These are phyloP conservation scores for Rhodotorula mucilaginosa DNA, from an alignment of 1,284 basidiomycete species.

Conservation along the genomic window DNA sequence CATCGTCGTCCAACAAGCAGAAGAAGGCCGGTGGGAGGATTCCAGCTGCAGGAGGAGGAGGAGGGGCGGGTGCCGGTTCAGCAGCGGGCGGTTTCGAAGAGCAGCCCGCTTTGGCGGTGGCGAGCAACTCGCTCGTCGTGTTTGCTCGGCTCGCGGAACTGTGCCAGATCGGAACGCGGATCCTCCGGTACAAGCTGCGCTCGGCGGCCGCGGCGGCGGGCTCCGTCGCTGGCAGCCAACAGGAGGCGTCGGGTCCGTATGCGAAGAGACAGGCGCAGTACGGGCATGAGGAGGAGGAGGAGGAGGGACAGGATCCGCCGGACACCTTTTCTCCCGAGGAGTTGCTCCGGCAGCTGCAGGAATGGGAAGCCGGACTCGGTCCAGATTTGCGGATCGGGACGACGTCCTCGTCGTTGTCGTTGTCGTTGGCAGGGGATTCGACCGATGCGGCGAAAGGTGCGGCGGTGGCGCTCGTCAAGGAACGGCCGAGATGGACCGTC, in stretches of 20 bases:
- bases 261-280: no score
- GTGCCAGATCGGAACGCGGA: conserved; percentile 26
- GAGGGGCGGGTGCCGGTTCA: not conserved
- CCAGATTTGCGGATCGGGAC: conserved; percentile 23
- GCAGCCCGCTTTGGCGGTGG: conserved; percentile 12
- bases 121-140: conserved; percentile 22
- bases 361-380: conserved; percentile 23
- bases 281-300: no score
- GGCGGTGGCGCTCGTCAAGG: conserved; percentile 7
- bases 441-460: not conserved
- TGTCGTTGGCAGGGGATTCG: no score
- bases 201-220: not conserved
- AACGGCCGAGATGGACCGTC: conserved; percentile 27
- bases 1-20: not conserved
- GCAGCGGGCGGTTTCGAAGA: no score
- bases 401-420: not conserved
- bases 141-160: conserved; percentile 26
- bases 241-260: no score
- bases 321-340: not conserved
- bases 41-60: not conserved
- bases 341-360: conserved; percentile 10
- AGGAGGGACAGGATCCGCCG: no score
- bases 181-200: conserved; percentile 24
- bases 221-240: no score
- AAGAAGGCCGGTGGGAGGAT: not conserved